Evolutionary conservation across 2,329 filamentous ascomycete species (phyloP).

Genomic region (Hysterium pulicare): DNA sequence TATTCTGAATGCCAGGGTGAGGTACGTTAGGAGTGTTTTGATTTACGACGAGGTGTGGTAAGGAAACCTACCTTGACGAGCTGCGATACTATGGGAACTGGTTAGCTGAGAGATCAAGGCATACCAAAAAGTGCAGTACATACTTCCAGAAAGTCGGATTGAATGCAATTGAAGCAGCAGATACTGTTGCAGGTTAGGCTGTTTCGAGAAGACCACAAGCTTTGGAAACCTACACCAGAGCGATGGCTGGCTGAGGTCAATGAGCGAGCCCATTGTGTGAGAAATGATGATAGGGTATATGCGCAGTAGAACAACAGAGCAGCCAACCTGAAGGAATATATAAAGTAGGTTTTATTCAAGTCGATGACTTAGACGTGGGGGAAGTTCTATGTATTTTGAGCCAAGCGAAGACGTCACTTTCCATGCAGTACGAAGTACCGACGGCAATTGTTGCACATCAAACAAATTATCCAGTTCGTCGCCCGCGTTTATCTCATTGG

Average conservation of each 20-base stretch:
- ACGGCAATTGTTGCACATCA: too few species aligned
- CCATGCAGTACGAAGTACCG: too few species aligned
- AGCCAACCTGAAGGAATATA: too few species aligned
- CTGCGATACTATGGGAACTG: conserved; percentile 61
- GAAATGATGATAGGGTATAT: too few species aligned
- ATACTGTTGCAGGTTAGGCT: conserved; percentile 55
- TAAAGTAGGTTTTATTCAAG: too few species aligned
- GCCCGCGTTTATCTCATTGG: too few species aligned
- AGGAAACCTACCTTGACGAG: conserved; percentile 67
- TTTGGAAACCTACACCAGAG: conserved; percentile 43
- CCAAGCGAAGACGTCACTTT: conserved; percentile 1
- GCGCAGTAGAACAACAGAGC: too few species aligned
- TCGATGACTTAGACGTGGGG: too few species aligned
- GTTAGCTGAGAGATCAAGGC: conserved; percentile 7
- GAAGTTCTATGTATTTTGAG: too few species aligned
- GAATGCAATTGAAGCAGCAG: conserved; percentile 78
- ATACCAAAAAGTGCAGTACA: conserved; percentile 39
- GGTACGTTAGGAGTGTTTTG: too few species aligned
- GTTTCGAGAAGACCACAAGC: neutral
- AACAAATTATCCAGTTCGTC: too few species aligned
- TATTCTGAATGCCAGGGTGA: conserved; percentile 86
- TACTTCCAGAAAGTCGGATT: conserved; percentile 99
- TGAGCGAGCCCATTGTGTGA: conserved; percentile 9
- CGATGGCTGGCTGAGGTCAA: conserved; percentile 46
- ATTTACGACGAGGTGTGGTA: too few species aligned